Evolutionary conservation across 1,284 basidiomycete species (phyloP).

Genomic region (Malassezia sympodialis): DNA sequence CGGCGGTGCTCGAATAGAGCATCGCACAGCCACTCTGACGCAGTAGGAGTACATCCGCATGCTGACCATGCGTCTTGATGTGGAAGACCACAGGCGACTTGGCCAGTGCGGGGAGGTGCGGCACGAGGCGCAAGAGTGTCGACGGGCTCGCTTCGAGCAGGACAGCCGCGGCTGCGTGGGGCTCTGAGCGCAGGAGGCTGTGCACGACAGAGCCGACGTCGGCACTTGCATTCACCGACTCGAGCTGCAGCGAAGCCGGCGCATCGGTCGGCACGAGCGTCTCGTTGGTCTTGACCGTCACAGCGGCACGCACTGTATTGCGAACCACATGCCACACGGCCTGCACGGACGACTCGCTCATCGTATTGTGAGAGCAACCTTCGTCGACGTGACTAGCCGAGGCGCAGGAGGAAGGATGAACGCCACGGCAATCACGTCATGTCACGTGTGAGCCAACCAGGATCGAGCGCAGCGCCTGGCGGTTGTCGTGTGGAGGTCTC

Average conservation of each 20-base stretch:
- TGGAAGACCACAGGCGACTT: constrained; percentile 34
- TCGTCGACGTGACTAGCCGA: background rate
- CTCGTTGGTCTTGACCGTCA: background rate
- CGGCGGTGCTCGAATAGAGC: constrained; percentile 57
- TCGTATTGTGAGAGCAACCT: background rate
- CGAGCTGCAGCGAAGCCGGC: background rate
- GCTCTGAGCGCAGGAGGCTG: background rate
- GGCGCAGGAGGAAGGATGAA: background rate
- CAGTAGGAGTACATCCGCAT: constrained; percentile 57
- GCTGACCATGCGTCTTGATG: constrained; percentile 50
- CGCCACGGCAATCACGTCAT: constrained; percentile 12
- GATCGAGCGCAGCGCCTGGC: background rate
- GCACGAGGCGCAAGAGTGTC: constrained; percentile 26
- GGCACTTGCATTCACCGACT: background rate
- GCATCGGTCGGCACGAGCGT: background rate
- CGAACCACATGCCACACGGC: constrained; percentile 14
- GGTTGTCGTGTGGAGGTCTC: background rate
- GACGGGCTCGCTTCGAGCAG: background rate
- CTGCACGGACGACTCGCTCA: constrained; percentile 12
- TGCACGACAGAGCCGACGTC: constrained; percentile 13
- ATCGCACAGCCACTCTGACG: constrained; percentile 57
- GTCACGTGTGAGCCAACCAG: background rate
- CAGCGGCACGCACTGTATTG: constrained; percentile 2
- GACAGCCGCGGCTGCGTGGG: background rate
- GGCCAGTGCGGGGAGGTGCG: constrained; percentile 35